Conservation (phyloP, 2,329 filamentous ascomycete species). For the Aspergillus tubingensis region DNA sequence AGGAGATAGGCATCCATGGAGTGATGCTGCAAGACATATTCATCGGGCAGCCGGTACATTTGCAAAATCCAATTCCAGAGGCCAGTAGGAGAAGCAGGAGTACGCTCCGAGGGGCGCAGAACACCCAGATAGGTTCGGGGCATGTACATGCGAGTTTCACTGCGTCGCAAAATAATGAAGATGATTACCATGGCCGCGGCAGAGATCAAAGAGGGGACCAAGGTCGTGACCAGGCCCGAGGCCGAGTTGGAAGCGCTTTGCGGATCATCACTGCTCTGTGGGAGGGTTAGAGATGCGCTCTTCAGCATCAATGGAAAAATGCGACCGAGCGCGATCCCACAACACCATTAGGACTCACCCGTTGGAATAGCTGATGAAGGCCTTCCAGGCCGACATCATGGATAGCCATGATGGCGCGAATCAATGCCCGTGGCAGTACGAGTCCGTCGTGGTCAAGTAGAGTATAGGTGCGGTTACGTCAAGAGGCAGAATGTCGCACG, state of each 20-base stretch:
- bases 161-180: constrained; percentile 55
- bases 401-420: constrained; percentile 18
- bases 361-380: constrained; percentile 21
- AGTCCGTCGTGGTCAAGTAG: neutral
- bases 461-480: neutral
- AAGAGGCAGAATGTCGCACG: neutral
- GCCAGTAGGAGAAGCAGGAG: constrained; percentile 61
- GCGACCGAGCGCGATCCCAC: neutral
- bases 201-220: constrained; percentile 50
- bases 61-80: constrained; percentile 67
- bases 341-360: constrained; percentile 19
- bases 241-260: constrained; percentile 37
- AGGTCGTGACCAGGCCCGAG: constrained; percentile 52
- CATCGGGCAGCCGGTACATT: constrained; percentile 70
- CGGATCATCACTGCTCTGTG: constrained; percentile 12
- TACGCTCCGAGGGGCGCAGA: constrained; percentile 57
- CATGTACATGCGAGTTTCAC: constrained; percentile 54
- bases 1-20: constrained; percentile 91
- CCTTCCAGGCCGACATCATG: constrained; percentile 20
- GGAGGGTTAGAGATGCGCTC: constrained; percentile 6
- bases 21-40: constrained; percentile 82
- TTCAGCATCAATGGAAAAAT: neutral
- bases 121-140: constrained; percentile 58
- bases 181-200: constrained; percentile 49
- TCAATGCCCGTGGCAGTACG: neutral